A percentile compares a stretch with the other conserved stretches of the same genome.
These are phyloP conservation scores for Pseudogymnoascus sp. DNA, from an alignment of 2,329 filamentous ascomycete species.

Conservation along the genomic window DNA sequence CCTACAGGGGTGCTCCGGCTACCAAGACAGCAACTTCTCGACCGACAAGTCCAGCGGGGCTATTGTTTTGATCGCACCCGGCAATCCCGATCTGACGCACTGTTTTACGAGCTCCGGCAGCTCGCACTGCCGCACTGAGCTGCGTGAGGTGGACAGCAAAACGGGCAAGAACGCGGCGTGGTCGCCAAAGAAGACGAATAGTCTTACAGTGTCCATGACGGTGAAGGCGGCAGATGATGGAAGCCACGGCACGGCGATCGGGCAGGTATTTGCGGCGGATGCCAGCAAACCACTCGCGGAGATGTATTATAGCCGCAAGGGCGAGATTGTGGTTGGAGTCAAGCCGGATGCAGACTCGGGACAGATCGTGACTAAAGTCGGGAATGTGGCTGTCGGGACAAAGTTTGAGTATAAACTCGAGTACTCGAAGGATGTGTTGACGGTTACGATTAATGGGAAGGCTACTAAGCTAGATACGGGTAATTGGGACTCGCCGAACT, in stretches of 20 bases:
- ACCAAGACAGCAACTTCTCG: constrained; percentile 1
- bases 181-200: constrained; percentile 3
- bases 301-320: constrained; percentile 24
- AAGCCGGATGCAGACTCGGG: constrained; percentile 22
- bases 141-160: not conserved
- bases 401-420: constrained; percentile 27
- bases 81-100: not conserved
- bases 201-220: constrained; percentile 4
- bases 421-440: constrained; percentile 24
- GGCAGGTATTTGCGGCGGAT: constrained; percentile 12
- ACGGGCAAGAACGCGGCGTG: constrained; percentile 6
- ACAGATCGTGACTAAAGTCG: constrained; percentile 23
- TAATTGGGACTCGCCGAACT: not conserved
- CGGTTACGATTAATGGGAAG: constrained; percentile 17
- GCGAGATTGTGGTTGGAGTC: constrained; percentile 24
- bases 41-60: constrained; percentile 5
- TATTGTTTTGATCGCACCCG: not conserved
- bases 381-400: constrained; percentile 20
- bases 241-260: constrained; percentile 6
- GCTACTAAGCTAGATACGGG: constrained; percentile 11
- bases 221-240: not conserved
- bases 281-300: constrained; percentile 27
- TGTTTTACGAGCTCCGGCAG: not conserved
- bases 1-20: constrained; percentile 2
- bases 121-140: not conserved